phyloP scores from a whole-genome alignment of 2,329 filamentous ascomycete species.

The Neospermospora avenae region DNA sequence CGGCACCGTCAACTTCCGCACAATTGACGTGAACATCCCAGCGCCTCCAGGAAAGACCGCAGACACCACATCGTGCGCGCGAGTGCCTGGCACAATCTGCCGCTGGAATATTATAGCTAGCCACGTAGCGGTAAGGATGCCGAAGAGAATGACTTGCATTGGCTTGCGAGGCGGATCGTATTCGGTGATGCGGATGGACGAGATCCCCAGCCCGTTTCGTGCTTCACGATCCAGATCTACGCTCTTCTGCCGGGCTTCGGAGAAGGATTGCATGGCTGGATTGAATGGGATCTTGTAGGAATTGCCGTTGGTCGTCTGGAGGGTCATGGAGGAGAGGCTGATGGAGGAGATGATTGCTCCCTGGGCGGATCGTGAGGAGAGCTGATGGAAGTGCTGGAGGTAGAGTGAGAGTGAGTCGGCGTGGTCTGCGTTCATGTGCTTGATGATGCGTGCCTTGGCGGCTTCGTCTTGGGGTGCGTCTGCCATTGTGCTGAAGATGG shows the following conservation, averaged over 20 bases:
- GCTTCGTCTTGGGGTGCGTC: conserved; percentile 39
- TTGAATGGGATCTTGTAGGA: conserved; percentile 57
- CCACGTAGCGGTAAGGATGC: conserved; percentile 52
- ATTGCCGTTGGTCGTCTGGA: conserved; percentile 49
- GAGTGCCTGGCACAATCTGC: conserved; percentile 51
- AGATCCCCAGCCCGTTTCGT: conserved; percentile 56
- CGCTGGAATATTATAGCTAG: conserved; percentile 47
- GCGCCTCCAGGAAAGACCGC: conserved; percentile 55
- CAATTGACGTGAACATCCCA: conserved; percentile 54
- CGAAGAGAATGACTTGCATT: conserved; percentile 52
- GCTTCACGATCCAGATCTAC: conserved; percentile 68
- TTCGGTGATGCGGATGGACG: conserved; percentile 39
- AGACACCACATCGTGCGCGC: conserved; percentile 48
- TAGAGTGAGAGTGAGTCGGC: conserved; percentile 70
- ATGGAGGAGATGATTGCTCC: conserved; percentile 64
- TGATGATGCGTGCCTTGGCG: conserved; percentile 61
- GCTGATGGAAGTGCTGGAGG: conserved; percentile 65
- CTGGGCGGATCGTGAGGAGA: conserved; percentile 53
- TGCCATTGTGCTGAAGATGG: conserved; percentile 6
- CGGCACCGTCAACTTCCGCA: conserved; percentile 54
- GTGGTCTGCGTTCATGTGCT: conserved; percentile 88
- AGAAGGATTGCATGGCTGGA: conserved; percentile 66
- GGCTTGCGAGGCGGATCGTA: conserved; percentile 37
- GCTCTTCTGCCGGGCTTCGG: conserved; percentile 66
- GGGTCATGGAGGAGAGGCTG: conserved; percentile 57